Evolutionary conservation across 768 basidiomycete species (phyloP).

Genomic region (Lactifluus hygrophoroides): DNA sequence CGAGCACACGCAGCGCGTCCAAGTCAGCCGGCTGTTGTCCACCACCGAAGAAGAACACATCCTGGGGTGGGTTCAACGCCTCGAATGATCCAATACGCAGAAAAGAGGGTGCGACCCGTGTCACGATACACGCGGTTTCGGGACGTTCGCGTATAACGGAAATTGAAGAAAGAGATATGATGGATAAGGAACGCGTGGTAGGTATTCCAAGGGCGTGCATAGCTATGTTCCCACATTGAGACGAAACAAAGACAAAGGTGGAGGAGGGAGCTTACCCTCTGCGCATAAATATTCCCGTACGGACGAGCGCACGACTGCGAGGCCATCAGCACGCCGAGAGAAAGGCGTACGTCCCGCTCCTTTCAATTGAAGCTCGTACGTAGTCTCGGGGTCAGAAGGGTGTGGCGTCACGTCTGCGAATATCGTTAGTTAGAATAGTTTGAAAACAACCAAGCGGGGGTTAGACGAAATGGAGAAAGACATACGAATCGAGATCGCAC

Average conservation of each 20-base stretch:
- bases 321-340: conserved; percentile 84
- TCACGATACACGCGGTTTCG: conserved; percentile 66
- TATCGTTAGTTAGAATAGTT: not conserved
- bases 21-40: conserved; percentile 69
- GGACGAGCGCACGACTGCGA: conserved; percentile 91
- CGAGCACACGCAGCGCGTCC: conserved; percentile 66
- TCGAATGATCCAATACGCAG: conserved; percentile 89
- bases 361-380: conserved; percentile 89
- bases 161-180: conserved; percentile 66
- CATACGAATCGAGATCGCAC: conserved; percentile 80
- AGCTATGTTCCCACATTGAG: conserved; percentile 29
- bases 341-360: conserved; percentile 93
- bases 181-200: conserved; percentile 77
- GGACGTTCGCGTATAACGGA: conserved; percentile 65
- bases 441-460: not conserved
- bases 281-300: conserved; percentile 90
- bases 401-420: conserved; percentile 68
- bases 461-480: conserved; percentile 7
- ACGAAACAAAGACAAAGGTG: not conserved
- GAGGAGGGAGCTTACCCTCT: conserved; percentile 51
- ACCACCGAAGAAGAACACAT: conserved; percentile 62
- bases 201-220: conserved; percentile 80
- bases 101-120: conserved; percentile 83
- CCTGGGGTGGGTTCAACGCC: conserved; percentile 62
- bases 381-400: conserved; percentile 42